Conservation (phyloP, 73 alveolate genomes). For the Blepharisma stoltei region DNA sequence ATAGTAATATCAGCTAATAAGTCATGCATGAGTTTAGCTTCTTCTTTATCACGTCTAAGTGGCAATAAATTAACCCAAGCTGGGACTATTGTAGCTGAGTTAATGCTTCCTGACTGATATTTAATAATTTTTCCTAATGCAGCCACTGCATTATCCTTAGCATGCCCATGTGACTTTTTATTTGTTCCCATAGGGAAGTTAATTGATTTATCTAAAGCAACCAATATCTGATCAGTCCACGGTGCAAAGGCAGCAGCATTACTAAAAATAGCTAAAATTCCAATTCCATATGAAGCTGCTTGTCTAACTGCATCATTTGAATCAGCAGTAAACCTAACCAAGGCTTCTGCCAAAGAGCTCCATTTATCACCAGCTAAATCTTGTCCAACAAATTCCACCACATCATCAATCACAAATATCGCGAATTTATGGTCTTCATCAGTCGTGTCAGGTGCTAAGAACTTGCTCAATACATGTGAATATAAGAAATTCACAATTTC, state of each 20-base stretch:
- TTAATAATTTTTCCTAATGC: conserved; percentile 77
- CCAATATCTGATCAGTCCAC: conserved; percentile 41
- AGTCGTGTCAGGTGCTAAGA: conserved; percentile 40
- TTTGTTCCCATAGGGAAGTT: conserved; percentile 46
- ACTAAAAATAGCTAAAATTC: conserved; percentile 67
- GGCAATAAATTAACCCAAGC: conserved; percentile 61
- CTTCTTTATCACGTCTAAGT: conserved; percentile 62
- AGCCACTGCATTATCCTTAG: conserved; percentile 82
- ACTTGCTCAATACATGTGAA: conserved; percentile 46
- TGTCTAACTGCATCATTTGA: conserved; percentile 79
- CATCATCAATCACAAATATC: conserved; percentile 91
- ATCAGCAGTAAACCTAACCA: conserved; percentile 60
- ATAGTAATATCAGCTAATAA: conserved; percentile 46
- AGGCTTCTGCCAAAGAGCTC: conserved; percentile 62
- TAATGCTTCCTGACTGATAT: conserved; percentile 35
- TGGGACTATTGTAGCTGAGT: conserved; percentile 31
- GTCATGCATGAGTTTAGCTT: conserved; percentile 55
- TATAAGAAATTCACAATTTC: conserved; percentile 41
- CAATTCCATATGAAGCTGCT: conserved; percentile 97
- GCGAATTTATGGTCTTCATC: conserved; percentile 82
- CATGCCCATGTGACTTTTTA: conserved; percentile 57
- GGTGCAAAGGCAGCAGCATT: conserved; percentile 44
- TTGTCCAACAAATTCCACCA: conserved; percentile 91
- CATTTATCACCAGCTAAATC: conserved; percentile 63
- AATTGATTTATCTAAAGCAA: conserved; percentile 49